Evolutionary conservation across 1,139 yeast genomes (phyloP).

Genomic region (Hemisphaericaspora xylanilytica): DNA sequence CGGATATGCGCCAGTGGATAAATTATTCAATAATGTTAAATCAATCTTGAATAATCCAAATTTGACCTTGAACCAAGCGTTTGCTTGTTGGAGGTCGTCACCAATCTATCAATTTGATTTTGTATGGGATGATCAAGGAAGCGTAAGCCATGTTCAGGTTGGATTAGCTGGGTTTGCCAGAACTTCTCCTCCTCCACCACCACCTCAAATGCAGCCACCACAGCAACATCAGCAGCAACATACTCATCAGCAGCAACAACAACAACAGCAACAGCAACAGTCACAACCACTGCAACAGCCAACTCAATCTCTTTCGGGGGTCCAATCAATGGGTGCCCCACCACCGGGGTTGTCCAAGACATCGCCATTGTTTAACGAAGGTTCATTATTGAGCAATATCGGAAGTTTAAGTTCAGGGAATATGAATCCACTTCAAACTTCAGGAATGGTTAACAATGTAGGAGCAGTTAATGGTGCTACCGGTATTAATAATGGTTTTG

Average conservation of each 20-base stretch:
- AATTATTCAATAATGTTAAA: conserved; percentile 34
- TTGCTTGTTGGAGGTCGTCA: conserved; percentile 26
- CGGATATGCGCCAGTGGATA: conserved; percentile 37
- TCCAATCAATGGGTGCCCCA: conserved; percentile 4
- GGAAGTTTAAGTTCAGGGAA: conserved; percentile 9
- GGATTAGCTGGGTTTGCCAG: conserved; percentile 10
- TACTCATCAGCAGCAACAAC: conserved; percentile 2
- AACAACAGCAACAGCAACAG: conserved; percentile 2
- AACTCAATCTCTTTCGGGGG: background rate
- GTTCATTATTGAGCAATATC: conserved; percentile 13
- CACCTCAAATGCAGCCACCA: conserved; percentile 3
- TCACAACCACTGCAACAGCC: conserved; percentile 2
- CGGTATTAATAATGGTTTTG: conserved; percentile 11
- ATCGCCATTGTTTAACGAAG: conserved; percentile 10
- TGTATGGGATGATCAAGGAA: conserved; percentile 48
- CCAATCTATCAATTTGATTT: conserved; percentile 39
- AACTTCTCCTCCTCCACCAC: conserved; percentile 9
- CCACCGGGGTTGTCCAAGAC: conserved; percentile 13
- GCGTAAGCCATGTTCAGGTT: conserved; percentile 44
- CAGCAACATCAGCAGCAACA: conserved; percentile 4
- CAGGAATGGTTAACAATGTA: conserved; percentile 7
- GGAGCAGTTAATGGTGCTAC: background rate
- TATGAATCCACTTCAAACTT: conserved; percentile 1
- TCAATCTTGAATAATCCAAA: conserved; percentile 23
- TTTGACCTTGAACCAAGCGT: conserved; percentile 44